Evolutionary conservation across 371 early-diverging fungal genomes (phyloP), one percentile per base, ranked within the genome.

Genomic region (Haplosporangium sp.): DNA sequence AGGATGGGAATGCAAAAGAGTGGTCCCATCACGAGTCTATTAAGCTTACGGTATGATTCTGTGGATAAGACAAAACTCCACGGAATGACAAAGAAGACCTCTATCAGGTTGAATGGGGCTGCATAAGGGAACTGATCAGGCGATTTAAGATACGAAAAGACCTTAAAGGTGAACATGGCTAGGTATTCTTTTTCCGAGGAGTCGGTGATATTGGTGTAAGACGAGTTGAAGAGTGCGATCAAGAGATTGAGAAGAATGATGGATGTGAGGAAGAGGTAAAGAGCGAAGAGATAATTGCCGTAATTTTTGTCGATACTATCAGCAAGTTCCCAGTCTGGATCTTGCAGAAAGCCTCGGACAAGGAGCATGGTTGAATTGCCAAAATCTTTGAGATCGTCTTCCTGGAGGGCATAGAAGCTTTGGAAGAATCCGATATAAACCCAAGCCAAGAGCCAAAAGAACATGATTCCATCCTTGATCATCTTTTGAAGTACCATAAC

Each of bases 391-490:
- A 40, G 45, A 2, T 40, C 42, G 20, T 70, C 65, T 5, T 1
- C 7, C 38, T 68, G 53, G 1, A 81, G 69, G 0, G 84, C 84
- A 34, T 72, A 71, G 65, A 84, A 74, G 11, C 74, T 77, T 53
- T 84, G 84, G 50, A 77, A 64, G 65, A 82, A 84, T 13, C 84
- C 84, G 10, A 84, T 73, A 45, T 65, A 77, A 20, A 84, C 79
- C 84, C 83, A 84, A n/a, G 83, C 63, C 45, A 83, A 61, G 3
- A 84, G 68, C 78, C 78, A 84, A 61, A 84, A 84, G 67, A 84
- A 84, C 79, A 84, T 82, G 67, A 83, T 72, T 6, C 79, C 84
- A 13, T 84, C 84, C 68, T 83, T 84, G 47, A 84, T 62, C 84
- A 84, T 84, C 63, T 74, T 77, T 71, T 83, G 84, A 45, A 83